These are phyloP conservation scores for Ceriops zippeliana DNA, from an alignment of 345 rosid species.

Conservation along the genomic window DNA sequence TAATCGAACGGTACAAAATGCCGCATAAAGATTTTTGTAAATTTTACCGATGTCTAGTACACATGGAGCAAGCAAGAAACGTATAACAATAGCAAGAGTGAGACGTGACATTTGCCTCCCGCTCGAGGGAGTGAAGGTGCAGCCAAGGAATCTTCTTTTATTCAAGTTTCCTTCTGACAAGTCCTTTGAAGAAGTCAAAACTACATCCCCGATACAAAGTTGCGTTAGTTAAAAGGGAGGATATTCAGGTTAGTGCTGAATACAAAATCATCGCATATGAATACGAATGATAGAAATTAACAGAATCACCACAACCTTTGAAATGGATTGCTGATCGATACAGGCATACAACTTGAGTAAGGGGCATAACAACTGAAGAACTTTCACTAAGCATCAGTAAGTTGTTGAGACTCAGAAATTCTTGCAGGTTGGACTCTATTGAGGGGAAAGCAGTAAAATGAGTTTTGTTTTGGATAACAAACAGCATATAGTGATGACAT, in stretches of 20 bases:
- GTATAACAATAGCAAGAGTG: constrained; percentile 1
- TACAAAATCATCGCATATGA: too few species aligned
- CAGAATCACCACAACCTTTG: too few species aligned
- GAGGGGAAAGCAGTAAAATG: too few species aligned
- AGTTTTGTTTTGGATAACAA: neutral
- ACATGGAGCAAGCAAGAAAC: too few species aligned
- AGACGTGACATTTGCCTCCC: constrained; percentile 23
- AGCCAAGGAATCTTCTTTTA: constrained; percentile 33
- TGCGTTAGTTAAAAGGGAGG: too few species aligned
- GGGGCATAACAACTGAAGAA: too few species aligned
- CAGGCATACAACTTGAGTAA: too few species aligned
- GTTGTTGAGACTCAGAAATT: neutral
- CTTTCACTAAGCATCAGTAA: neutral
- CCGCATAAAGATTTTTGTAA: neutral
- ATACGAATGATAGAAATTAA: too few species aligned
- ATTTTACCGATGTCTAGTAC: too few species aligned
- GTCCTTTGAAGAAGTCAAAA: constrained; percentile 91
- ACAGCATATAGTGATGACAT: constrained; percentile 1
- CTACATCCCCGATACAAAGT: constrained; percentile 35
- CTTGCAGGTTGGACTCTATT: neutral
- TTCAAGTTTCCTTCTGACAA: constrained; percentile 71
- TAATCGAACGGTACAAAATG: constrained; percentile 7
- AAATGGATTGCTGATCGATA: too few species aligned
- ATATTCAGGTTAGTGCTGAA: too few species aligned
- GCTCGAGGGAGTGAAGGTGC: constrained; percentile 4